Percentiles rank a stretch among this genome's conserved stretches.
phyloP scores from a whole-genome alignment of 305 asterid genomes.

The Fraxinus xanthoxyloides region DNA sequence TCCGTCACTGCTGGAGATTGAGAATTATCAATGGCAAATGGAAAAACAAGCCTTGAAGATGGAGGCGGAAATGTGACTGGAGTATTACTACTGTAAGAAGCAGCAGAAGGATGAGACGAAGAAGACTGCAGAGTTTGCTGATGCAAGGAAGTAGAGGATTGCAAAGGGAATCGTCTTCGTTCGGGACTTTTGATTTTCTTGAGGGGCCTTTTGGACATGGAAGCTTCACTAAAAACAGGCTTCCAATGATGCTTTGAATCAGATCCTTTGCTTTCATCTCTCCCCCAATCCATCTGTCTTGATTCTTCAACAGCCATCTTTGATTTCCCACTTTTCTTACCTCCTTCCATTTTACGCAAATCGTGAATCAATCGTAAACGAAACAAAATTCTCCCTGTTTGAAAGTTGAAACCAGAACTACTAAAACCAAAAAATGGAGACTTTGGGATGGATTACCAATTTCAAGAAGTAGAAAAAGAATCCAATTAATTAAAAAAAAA shows the following conservation, averaged over 20 bases:
- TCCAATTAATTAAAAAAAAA: not conserved
- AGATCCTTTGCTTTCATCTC: slow-evolving; percentile 19
- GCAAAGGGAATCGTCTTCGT: slow-evolving; percentile 29
- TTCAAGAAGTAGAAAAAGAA: not conserved
- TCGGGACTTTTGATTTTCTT: slow-evolving; percentile 69
- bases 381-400: not conserved
- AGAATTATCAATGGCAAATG: slow-evolving; percentile 48
- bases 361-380: not conserved
- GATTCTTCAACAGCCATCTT: slow-evolving; percentile 30
- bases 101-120: not conserved
- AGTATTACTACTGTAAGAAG: not conserved
- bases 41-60: slow-evolving; percentile 47
- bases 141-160: slow-evolving; percentile 8
- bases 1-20: slow-evolving; percentile 28
- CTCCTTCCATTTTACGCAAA: slow-evolving; percentile 39
- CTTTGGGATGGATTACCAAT: slow-evolving; percentile 20
- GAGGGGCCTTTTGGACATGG: slow-evolving; percentile 60
- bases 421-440: not conserved
- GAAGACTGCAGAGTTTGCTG: not conserved
- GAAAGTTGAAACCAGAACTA: not conserved
- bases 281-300: slow-evolving; percentile 36
- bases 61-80: slow-evolving; percentile 26
- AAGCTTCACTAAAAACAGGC: slow-evolving; percentile 56
- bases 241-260: slow-evolving; percentile 43
- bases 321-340: slow-evolving; percentile 48